Percentiles rank a stretch among this genome's conserved stretches.
Evolutionary conservation across 208 protist genomes (phyloP).

Genomic region (Acanthamoeba lenticulata): DNA sequence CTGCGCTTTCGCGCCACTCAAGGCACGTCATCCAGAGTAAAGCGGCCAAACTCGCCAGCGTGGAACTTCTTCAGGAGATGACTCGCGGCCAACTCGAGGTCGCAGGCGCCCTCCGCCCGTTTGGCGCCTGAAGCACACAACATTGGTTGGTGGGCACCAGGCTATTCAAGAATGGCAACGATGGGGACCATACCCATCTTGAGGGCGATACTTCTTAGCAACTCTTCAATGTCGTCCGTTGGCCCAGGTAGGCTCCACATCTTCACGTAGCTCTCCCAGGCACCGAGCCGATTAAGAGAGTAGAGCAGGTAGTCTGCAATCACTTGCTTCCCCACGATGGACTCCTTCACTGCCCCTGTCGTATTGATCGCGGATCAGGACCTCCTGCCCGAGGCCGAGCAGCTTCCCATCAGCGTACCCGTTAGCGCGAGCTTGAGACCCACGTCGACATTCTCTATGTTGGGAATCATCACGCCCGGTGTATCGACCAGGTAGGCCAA

Average conservation of each 20-base stretch:
- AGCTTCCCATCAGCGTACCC: not conserved
- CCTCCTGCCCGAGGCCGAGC: not conserved
- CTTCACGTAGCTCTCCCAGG: not conserved
- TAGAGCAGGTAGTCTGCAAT: conserved; percentile 69
- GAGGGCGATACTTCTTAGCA: not conserved
- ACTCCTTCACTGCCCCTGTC: conserved; percentile 58
- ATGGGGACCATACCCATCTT: conserved; percentile 1
- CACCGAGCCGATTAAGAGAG: conserved; percentile 30
- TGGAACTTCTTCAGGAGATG: conserved; percentile 52
- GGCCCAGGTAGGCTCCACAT: not conserved
- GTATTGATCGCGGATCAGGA: not conserved
- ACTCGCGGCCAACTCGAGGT: not conserved
- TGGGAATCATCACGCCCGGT: conserved; percentile 57
- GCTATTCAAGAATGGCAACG: not conserved
- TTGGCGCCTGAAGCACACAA: not conserved
- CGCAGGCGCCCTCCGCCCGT: not conserved
- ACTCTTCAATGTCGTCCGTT: conserved; percentile 9
- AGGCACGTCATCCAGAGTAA: conserved; percentile 43
- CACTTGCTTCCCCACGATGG: conserved; percentile 57
- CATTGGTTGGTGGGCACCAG: not conserved
- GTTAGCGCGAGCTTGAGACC: conserved; percentile 63
- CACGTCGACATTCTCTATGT: conserved; percentile 32
- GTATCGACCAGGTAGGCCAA: conserved; percentile 64
- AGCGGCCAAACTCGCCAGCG: not conserved
- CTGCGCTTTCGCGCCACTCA: not conserved